Base-by-base conservation (phyloP, 2,329 filamentous ascomycete species). In the Colletotrichum sidae region DNA sequence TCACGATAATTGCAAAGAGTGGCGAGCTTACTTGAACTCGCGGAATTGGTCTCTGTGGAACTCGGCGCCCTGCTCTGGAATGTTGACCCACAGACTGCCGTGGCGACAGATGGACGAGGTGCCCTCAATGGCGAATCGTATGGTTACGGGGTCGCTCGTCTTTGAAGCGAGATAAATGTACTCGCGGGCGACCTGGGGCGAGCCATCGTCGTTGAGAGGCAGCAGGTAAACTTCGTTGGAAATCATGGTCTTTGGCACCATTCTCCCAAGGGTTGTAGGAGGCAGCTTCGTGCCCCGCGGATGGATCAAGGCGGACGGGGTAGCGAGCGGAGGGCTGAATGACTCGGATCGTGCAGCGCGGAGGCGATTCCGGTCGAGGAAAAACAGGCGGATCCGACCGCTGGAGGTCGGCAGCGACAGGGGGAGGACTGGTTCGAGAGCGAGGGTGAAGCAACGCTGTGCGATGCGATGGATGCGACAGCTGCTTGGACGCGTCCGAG, bases 1-100 rank as follows among this genome's bases (percentile, higher is more conserved):
- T 25, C 25, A 25, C 25, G 25, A 25, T 25, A 5, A 25, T 25
- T 4, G 25, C 25, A 25, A 25, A 25, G 52, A 42, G 38, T 11
- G 38, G 49, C 11, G 49, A 17, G 77, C 90, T 77, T 84, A 97
- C 95, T 93, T 95, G 86, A 92, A 96, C 80, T 97, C 91, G 72
- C 89, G 88, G 78, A 97, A 99, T 39, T 86, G 85, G 73, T 91
- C 85, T 71, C 96, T 90, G 69, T 88, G 86, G 75, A 98, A 99
- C 47, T 88, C 81, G 54, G 88, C 82, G 65, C 90, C 94, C 72
- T 90, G 84, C 67, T 90, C 87, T 8, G 96, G 96, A 67, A 98
- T 92, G 78, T 99, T 99, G 74, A 97, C 91, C 95, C 96, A 99
- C 68, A 99, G 85, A 75, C 92, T 97, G 65, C 96, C 96, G 79